Evolutionary conservation across 176 grass and related monocot species (phyloP).

Genomic region (Luzula sylvatica): DNA sequence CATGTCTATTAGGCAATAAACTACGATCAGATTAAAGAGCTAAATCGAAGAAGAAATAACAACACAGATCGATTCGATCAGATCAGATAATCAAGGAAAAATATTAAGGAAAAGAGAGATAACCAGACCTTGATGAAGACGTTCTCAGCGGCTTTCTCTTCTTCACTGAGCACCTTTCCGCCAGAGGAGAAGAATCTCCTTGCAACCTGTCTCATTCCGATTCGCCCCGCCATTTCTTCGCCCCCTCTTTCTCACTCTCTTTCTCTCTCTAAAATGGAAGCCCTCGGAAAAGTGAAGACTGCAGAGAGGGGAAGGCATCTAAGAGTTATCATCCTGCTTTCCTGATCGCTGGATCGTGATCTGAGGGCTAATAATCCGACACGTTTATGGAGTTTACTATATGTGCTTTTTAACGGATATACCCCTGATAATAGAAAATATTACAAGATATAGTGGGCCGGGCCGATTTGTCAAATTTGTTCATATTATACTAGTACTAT

Average conservation of each 20-base stretch:
- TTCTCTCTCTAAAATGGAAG: too few relatives aligned
- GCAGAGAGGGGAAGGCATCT: too few relatives aligned
- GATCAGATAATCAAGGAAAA: background rate
- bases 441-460: background rate
- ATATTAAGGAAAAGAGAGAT: background rate
- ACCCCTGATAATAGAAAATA: too few relatives aligned
- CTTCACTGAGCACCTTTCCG: conserved; percentile 78
- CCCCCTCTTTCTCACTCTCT: conserved; percentile 21
- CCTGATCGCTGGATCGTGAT: background rate
- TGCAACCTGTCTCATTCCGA: conserved; percentile 35
- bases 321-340: background rate
- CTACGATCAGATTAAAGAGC: background rate
- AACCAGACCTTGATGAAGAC: conserved; percentile 64
- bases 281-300: background rate
- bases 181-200: conserved; percentile 56
- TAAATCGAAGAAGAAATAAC: background rate
- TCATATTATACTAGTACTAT: too few relatives aligned
- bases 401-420: too few relatives aligned
- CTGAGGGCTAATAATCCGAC: too few relatives aligned
- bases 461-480: background rate
- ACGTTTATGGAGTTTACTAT: too few relatives aligned
- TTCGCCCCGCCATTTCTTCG: conserved; percentile 20
- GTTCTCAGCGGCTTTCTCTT: conserved; percentile 77
- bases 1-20: background rate
- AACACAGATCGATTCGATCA: background rate